Evolutionary conservation across 2,329 filamentous ascomycete species (phyloP).

Genomic region (Canariomyces notabilis): DNA sequence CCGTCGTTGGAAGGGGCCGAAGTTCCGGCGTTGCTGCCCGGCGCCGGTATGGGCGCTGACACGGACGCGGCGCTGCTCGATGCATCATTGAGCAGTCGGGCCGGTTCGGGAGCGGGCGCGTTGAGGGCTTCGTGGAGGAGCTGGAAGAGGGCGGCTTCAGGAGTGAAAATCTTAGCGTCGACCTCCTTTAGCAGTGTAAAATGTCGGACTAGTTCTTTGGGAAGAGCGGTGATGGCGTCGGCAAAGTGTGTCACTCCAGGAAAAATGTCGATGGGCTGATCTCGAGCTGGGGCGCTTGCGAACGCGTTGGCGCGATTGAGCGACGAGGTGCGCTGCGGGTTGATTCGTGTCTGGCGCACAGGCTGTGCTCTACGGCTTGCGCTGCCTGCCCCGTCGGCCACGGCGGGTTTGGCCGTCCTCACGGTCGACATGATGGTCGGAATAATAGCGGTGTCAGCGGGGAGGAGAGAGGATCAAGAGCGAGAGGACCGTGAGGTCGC

Average conservation of each 20-base stretch:
- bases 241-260: conserved; percentile 72
- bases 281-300: conserved; percentile 39
- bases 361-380: conserved; percentile 54
- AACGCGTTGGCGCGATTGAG: conserved; percentile 44
- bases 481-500: conserved; percentile 2
- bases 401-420: conserved; percentile 50
- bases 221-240: conserved; percentile 85
- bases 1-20: conserved; percentile 38
- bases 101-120: conserved; percentile 42
- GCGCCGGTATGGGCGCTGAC: conserved; percentile 46
- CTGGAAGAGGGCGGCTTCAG: conserved; percentile 75
- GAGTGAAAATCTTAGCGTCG: conserved; percentile 89
- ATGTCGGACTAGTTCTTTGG: conserved; percentile 91
- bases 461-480: conserved; percentile 4
- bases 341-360: conserved; percentile 60
- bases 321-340: conserved; percentile 53
- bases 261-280: conserved; percentile 62
- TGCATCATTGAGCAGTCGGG: conserved; percentile 40
- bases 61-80: conserved; percentile 38
- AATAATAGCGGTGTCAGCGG: not conserved
- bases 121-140: conserved; percentile 63
- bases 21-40: conserved; percentile 43
- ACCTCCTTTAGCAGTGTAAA: conserved; percentile 96
- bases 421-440: conserved; percentile 33
- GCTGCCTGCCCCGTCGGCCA: conserved; percentile 34